Conservation (phyloP, 805 yeast genomes). For the Wickerhamia fluorescens region DNA sequence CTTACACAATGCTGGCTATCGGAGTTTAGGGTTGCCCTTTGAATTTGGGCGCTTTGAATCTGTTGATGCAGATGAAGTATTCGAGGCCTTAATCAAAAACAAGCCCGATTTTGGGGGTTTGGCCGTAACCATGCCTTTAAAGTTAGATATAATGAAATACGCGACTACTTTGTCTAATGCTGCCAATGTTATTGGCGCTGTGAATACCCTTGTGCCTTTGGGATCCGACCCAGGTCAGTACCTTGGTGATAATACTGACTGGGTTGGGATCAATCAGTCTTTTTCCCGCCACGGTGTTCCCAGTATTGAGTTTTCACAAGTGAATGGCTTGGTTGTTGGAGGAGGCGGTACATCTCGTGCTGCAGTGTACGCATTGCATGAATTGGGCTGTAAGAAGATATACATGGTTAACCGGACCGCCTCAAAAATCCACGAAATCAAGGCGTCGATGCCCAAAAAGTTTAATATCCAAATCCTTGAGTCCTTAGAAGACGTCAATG, state of each 20-base stretch:
- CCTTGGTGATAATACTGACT: slow-evolving; percentile 89
- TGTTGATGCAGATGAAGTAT: slow-evolving; percentile 50
- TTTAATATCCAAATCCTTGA: slow-evolving; percentile 56
- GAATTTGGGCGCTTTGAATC: slow-evolving; percentile 63
- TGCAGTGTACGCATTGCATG: slow-evolving; percentile 77
- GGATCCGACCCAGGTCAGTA: slow-evolving; percentile 33
- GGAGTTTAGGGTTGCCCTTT: slow-evolving; percentile 72
- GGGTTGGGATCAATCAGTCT: slow-evolving; percentile 79
- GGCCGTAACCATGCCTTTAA: slow-evolving; percentile 91
- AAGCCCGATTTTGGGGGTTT: slow-evolving; percentile 75
- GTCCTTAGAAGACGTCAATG: slow-evolving; percentile 36
- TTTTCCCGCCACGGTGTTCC: slow-evolving; percentile 59
- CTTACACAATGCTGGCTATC: slow-evolving; percentile 75
- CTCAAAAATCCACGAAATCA: slow-evolving; percentile 54
- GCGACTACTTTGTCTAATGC: slow-evolving; percentile 64
- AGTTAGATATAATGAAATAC: slow-evolving; percentile 67
- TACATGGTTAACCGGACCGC: slow-evolving; percentile 77
- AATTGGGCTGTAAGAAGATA: slow-evolving; percentile 70
- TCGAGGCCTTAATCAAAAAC: slow-evolving; percentile 39
- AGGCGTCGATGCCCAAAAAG: slow-evolving; percentile 50
- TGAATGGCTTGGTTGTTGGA: slow-evolving; percentile 77
- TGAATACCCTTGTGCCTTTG: slow-evolving; percentile 71
- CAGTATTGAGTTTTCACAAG: slow-evolving; percentile 21
- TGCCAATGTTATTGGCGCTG: slow-evolving; percentile 84
- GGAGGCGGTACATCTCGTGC: slow-evolving; percentile 98